A percentile compares a stretch with the other conserved stretches of the same genome.
These are phyloP conservation scores for Microcyclosporella mali DNA, from an alignment of 2,329 filamentous ascomycete species.

Conservation along the genomic window DNA sequence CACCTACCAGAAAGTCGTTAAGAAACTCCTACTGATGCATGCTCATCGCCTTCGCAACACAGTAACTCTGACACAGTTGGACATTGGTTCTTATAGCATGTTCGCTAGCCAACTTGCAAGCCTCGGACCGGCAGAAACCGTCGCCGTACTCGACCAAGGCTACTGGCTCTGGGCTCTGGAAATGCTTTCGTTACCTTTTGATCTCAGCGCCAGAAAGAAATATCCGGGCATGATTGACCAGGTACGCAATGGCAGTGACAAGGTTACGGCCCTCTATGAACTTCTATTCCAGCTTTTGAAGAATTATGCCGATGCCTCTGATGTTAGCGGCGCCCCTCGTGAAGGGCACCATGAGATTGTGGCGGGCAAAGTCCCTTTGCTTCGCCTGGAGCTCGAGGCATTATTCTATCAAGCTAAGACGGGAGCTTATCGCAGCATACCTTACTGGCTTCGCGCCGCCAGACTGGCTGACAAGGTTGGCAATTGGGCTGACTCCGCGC, in stretches of 20 bases:
- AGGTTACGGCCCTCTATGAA: conserved; percentile 14
- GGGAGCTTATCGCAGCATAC: neutral
- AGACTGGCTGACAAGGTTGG: neutral
- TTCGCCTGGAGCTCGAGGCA: conserved; percentile 1
- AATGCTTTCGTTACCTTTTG: conserved; percentile 14
- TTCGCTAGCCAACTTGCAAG: conserved; percentile 11
- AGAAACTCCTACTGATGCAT: conserved; percentile 11
- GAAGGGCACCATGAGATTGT: neutral
- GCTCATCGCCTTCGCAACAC: conserved; percentile 3
- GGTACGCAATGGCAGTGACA: conserved; percentile 1
- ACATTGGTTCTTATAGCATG: conserved; percentile 9
- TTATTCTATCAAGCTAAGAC: neutral
- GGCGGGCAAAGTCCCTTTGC: conserved; percentile 6
- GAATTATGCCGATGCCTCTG: conserved; percentile 2
- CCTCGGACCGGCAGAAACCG: conserved; percentile 13
- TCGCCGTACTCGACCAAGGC: conserved; percentile 13
- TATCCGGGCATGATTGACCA: conserved; percentile 7
- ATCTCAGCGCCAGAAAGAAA: conserved; percentile 2
- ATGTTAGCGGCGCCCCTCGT: neutral
- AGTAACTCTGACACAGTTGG: neutral
- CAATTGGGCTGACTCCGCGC: conserved; percentile 13
- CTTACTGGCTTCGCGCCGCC: neutral
- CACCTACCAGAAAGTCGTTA: conserved; percentile 7
- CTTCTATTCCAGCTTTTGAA: conserved; percentile 13
- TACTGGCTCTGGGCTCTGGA: conserved; percentile 18